Base-by-base conservation (phyloP, 176 grass and related monocot genomes). In the Pontederia crassipes region DNA sequence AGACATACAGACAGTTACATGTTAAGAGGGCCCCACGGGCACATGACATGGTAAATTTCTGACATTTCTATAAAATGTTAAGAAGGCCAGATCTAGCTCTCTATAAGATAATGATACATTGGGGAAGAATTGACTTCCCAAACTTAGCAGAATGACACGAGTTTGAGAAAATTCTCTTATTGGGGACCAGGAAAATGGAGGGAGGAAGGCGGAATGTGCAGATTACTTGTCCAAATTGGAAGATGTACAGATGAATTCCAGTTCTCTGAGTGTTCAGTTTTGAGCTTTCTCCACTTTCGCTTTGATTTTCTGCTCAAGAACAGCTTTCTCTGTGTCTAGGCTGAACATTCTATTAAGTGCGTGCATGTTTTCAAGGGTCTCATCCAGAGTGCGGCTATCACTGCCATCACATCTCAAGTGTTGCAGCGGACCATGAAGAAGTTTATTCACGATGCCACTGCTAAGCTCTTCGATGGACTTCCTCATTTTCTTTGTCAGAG, bases 331-430 rank as follows among this genome's bases (percentile, higher is more conserved):
- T 0, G 66, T 69, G 29, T 48, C 29, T 4, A 69, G 53, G 11
- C 32, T 69, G 20, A 69, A 69, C 66, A 69, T 69, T 16, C 66
- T 55, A 57, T 69, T 69, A 5, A 69, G 66, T 11, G 66, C 66
- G 47, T 69, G 53, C 66, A 69, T 69, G 14, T 69, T 69, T 47
- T 48, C 53, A 24, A 69, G 52, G 66, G 66, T 69, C 35, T 69
- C 66, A 26, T 69, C 53, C 1, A 69, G 66, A 20, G 66, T 69
- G 28, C 66, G 55, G 53, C 66, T 69, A 56, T 69, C 66, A 28
- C 66, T 69, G 29, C 66, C 66, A 57, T 69, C 66, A 5, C 66
- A 69, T 69, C 66, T 69, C 53, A 69, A 52, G 32, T 69, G 66
- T 53, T 69, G 66, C 35, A 69, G 20, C 57, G 66, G 66, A 5